Evolutionary conservation across 768 basidiomycete species (phyloP).

Genomic region (Naganishia kalamii): DNA sequence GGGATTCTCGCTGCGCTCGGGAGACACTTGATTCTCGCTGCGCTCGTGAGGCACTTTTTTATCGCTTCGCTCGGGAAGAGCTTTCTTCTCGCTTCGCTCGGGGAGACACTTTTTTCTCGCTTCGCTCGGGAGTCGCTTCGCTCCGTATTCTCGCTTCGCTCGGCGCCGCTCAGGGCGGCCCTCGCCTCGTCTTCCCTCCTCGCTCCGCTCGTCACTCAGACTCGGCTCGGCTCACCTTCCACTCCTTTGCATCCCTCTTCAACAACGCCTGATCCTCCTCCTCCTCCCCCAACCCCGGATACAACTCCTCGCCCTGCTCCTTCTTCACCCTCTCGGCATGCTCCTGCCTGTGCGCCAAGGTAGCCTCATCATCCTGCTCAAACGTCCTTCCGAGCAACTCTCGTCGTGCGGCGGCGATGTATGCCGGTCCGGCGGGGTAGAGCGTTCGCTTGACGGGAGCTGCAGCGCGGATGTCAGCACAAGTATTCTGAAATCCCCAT

Average conservation of each 20-base stretch:
- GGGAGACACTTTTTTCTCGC: too few relatives aligned
- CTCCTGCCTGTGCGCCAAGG: slow-evolving; percentile 47
- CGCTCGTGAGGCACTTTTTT: too few relatives aligned
- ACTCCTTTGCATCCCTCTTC: slow-evolving; percentile 86
- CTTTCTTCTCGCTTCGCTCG: too few relatives aligned
- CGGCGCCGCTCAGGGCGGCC: too few relatives aligned
- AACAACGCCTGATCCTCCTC: slow-evolving; percentile 66
- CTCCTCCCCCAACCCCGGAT: slow-evolving; percentile 89
- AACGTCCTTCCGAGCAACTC: slow-evolving; percentile 71
- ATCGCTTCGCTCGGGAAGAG: too few relatives aligned
- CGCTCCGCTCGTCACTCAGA: too few relatives aligned
- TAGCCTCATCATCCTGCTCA: slow-evolving; percentile 68
- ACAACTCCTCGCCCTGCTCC: slow-evolving; percentile 60
- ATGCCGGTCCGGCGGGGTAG: slow-evolving; percentile 81
- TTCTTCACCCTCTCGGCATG: slow-evolving; percentile 52
- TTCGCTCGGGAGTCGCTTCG: too few relatives aligned
- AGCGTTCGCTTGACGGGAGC: slow-evolving; percentile 54
- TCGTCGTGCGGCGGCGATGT: slow-evolving; percentile 72
- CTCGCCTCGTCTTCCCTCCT: too few relatives aligned
- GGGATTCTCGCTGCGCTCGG: too few relatives aligned
- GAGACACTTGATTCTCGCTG: too few relatives aligned
- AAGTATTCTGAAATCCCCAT: too few relatives aligned
- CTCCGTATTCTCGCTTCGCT: too few relatives aligned
- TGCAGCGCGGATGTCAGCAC: slow-evolving; percentile 15
- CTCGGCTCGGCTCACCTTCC: slow-evolving; percentile 90